These are phyloP conservation scores for Neopestalotiopsis sp. DNA, from an alignment of 2,329 filamentous ascomycete genomes.

Conservation along the genomic window DNA sequence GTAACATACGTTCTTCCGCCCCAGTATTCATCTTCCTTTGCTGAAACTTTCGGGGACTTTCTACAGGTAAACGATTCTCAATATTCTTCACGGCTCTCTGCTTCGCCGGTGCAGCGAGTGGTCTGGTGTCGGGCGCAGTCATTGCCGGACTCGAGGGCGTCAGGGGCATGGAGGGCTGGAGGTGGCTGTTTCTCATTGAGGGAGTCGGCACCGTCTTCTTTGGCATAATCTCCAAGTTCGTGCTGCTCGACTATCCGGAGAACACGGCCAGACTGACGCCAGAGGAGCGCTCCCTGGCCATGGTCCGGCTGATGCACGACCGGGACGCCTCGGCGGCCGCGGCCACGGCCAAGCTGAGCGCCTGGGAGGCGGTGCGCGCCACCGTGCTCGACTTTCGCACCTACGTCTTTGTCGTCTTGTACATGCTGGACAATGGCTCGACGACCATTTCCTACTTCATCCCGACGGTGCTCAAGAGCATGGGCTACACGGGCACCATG, in stretches of 20 bases:
- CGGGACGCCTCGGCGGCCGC: neutral
- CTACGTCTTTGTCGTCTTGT: neutral
- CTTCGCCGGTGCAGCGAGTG: slow-evolving; percentile 37
- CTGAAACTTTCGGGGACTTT: too few relatives aligned
- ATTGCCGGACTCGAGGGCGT: slow-evolving; percentile 47
- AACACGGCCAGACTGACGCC: slow-evolving; percentile 43
- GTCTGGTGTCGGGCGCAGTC: slow-evolving; percentile 27
- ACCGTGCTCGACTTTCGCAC: neutral
- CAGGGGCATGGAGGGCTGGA: slow-evolving; percentile 43
- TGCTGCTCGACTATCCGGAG: slow-evolving; percentile 44
- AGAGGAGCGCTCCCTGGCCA: slow-evolving; percentile 37
- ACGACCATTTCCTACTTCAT: neutral
- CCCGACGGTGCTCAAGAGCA: neutral
- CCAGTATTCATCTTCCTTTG: too few relatives aligned
- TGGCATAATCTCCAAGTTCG: slow-evolving; percentile 37
- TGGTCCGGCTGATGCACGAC: neutral
- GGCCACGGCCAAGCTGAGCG: slow-evolving; percentile 2
- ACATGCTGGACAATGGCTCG: neutral
- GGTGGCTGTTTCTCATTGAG: slow-evolving; percentile 53
- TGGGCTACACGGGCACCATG: neutral
- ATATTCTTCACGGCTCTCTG: slow-evolving; percentile 50
- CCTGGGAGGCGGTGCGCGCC: neutral
- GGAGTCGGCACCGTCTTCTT: slow-evolving; percentile 40
- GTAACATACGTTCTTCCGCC: slow-evolving; percentile 31
- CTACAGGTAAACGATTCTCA: slow-evolving; percentile 46